phyloP scores from a whole-genome alignment of 768 basidiomycete species.

The Calocybe gangraenosa region DNA sequence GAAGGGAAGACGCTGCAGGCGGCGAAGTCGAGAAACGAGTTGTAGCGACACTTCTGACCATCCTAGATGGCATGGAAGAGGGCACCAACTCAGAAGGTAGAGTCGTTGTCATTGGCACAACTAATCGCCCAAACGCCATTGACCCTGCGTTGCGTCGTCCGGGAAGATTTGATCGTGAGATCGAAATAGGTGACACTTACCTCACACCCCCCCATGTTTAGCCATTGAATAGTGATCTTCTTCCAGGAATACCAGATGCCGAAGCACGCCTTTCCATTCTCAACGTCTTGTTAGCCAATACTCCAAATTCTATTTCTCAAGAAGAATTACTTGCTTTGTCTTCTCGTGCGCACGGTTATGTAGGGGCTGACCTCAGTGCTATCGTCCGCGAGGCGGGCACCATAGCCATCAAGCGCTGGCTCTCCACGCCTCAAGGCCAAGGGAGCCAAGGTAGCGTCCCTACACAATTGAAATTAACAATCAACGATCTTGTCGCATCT shows the following conservation, averaged over 20 bases:
- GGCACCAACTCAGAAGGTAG: constrained; percentile 41
- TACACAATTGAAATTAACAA: constrained; percentile 37
- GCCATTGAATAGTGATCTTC: constrained; percentile 3
- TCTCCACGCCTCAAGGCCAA: constrained; percentile 26
- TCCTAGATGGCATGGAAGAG: constrained; percentile 86
- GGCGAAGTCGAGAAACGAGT: constrained; percentile 97
- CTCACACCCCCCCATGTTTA: background rate
- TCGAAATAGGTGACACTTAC: constrained; percentile 75
- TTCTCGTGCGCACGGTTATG: constrained; percentile 87
- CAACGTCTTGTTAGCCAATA: constrained; percentile 74
- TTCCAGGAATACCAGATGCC: constrained; percentile 80
- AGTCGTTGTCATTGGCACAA: constrained; percentile 95
- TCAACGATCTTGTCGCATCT: constrained; percentile 63
- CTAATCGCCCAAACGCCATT: constrained; percentile 92
- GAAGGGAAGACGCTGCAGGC: constrained; percentile 82
- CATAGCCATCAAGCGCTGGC: constrained; percentile 82
- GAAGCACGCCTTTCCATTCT: constrained; percentile 84
- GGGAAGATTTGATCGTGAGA: constrained; percentile 90
- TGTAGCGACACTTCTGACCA: constrained; percentile 90
- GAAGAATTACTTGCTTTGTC: constrained; percentile 66
- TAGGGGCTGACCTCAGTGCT: constrained; percentile 92
- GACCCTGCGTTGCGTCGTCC: constrained; percentile 89
- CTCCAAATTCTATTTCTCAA: constrained; percentile 66
- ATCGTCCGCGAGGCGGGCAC: constrained; percentile 93
- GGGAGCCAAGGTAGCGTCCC: constrained; percentile 12